Percentiles rank a stretch among this genome's conserved stretches.
Conservation (phyloP, 2,329 filamentous ascomycete species). For the Aspergillus sp. region DNA sequence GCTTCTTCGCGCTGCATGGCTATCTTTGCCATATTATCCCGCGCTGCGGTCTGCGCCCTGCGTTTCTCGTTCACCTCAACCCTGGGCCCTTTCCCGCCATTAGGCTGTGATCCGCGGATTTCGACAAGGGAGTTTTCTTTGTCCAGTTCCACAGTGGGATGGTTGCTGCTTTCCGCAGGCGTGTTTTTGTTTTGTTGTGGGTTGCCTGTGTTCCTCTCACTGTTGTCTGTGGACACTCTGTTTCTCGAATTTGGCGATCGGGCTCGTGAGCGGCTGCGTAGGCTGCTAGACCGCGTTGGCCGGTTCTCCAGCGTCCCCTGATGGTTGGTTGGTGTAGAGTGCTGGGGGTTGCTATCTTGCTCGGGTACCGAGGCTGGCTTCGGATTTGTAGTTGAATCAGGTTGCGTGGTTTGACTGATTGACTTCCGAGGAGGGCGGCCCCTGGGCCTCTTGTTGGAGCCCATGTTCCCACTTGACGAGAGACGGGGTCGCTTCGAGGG, state of each 20-base stretch:
- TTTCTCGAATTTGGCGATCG: slow-evolving; percentile 8
- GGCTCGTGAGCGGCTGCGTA: slow-evolving; percentile 20
- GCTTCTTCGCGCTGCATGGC: slow-evolving; percentile 42
- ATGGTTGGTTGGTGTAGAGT: slow-evolving; percentile 13
- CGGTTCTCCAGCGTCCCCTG: slow-evolving; percentile 5
- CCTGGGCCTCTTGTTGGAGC: slow-evolving; percentile 15
- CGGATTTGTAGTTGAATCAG: slow-evolving; percentile 11
- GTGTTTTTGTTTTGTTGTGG: neutral
- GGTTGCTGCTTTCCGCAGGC: neutral
- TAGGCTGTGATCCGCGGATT: neutral
- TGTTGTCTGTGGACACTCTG: neutral
- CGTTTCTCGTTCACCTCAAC: slow-evolving; percentile 22
- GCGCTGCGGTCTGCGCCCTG: slow-evolving; percentile 34
- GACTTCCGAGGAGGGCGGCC: slow-evolving; percentile 33
- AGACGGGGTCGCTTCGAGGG: slow-evolving; percentile 33
- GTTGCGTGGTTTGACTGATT: slow-evolving; percentile 17
- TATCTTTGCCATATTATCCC: slow-evolving; percentile 34
- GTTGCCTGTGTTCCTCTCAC: neutral
- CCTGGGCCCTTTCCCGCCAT: slow-evolving; percentile 10
- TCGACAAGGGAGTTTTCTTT: slow-evolving; percentile 15
- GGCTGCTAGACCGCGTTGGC: slow-evolving; percentile 11
- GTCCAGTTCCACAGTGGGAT: neutral
- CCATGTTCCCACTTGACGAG: slow-evolving; percentile 7
- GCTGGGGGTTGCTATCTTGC: slow-evolving; percentile 11
- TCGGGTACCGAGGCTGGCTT: slow-evolving; percentile 16